A percentile compares a stretch with the other conserved stretches of the same genome.
These are phyloP conservation scores for Capronia epimyces DNA, from an alignment of 2,329 filamentous ascomycete species.

Conservation along the genomic window DNA sequence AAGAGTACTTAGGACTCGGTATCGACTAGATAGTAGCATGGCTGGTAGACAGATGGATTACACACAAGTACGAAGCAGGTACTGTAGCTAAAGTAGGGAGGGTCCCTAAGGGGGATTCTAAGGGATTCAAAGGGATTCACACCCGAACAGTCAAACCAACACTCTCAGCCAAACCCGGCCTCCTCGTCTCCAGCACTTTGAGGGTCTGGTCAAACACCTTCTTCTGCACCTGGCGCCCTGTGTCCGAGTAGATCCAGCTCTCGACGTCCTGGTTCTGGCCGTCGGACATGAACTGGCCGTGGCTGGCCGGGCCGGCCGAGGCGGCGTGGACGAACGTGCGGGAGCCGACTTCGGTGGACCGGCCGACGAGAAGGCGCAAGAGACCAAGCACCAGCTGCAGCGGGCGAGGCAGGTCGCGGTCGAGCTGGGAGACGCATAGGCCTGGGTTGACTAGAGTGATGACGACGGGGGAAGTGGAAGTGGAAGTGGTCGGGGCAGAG, in stretches of 20 bases:
- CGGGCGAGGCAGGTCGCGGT: neutral
- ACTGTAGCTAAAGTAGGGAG: too few relatives aligned
- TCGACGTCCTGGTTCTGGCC: constrained; percentile 28
- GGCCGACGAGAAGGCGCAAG: constrained; percentile 13
- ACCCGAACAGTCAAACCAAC: too few relatives aligned
- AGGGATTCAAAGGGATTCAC: too few relatives aligned
- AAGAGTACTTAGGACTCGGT: too few relatives aligned
- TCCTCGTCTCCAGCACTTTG: constrained; percentile 39
- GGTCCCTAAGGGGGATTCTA: too few relatives aligned
- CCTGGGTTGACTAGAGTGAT: constrained; percentile 30
- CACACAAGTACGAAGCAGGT: too few relatives aligned
- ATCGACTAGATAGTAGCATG: too few relatives aligned
- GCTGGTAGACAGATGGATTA: too few relatives aligned
- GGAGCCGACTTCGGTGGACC: constrained; percentile 26
- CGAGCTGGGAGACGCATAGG: constrained; percentile 24
- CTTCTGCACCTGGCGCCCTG: constrained; percentile 36
- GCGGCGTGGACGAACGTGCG: constrained; percentile 26
- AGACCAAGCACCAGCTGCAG: neutral
- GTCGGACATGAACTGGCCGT: constrained; percentile 21
- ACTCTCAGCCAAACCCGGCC: constrained; percentile 33
- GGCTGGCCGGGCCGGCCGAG: constrained; percentile 8
- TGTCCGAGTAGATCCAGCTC: constrained; percentile 37
- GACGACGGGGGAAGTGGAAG: constrained; percentile 12
- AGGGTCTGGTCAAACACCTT: constrained; percentile 44
- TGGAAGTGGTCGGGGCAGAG: neutral